Percentiles rank a stretch among this genome's conserved stretches.
Conservation (phyloP, 2,329 filamentous ascomycete genomes). For the Colletotrichum lentis region DNA sequence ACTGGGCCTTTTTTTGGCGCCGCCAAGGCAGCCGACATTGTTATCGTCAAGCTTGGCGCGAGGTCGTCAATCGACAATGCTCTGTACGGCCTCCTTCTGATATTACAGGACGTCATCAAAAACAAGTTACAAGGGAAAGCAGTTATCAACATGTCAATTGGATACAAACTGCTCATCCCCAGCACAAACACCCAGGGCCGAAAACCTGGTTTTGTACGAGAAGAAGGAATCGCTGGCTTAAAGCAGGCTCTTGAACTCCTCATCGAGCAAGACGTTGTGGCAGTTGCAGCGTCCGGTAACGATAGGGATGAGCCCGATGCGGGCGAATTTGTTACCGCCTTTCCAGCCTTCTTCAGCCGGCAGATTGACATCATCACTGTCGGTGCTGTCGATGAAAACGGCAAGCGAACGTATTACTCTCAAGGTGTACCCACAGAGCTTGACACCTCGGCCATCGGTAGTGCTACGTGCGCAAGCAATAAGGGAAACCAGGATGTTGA, state of each 20-base stretch:
- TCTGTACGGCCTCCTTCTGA: background rate
- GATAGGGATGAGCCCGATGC: background rate
- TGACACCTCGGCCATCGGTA: background rate
- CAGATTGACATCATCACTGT: background rate
- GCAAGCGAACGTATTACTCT: background rate
- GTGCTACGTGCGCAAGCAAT: background rate
- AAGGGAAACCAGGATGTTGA: background rate
- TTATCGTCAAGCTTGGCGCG: background rate
- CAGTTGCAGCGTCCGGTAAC: background rate
- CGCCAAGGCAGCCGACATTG: background rate
- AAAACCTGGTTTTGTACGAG: background rate
- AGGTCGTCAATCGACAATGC: rapidly evolving
- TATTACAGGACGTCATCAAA: background rate
- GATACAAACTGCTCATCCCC: background rate
- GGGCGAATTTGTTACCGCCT: background rate
- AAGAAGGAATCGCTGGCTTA: background rate
- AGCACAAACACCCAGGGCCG: background rate
- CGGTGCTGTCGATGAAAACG: background rate
- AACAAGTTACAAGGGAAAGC: background rate
- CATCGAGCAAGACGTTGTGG: background rate
- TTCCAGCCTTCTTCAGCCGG: background rate
- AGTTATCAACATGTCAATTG: background rate
- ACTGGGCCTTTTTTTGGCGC: background rate
- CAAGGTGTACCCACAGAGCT: background rate
- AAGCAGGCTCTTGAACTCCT: background rate